Base-by-base conservation (phyloP, 345 rosid genomes). In the Lepidium aucheri region DNA sequence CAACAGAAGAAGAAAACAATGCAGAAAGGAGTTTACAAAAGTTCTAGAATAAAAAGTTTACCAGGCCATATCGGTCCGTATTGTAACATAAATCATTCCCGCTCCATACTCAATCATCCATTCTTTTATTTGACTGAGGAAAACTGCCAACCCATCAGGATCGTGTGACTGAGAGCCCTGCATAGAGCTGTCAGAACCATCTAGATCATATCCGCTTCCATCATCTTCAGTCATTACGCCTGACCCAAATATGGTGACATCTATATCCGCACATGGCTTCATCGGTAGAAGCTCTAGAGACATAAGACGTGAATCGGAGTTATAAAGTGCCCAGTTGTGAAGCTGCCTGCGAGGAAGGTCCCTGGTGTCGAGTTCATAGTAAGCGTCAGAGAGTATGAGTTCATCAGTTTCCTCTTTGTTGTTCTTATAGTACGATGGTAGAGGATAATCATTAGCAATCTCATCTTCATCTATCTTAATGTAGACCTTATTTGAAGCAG, bases 41-140 rank as follows among this genome's bases (percentile, higher is more conserved):
- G n/a, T 36, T 38, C 14, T 12, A 61, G 49, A 52, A 41, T 20
- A 59, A 39, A 30, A 36, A 76, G 35, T 59, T 42, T 90, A 92
- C 98, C 96, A 89, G 68, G 93, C 88, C 78, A 84, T 32, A 41
- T 89, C 95, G 9, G 96, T 89, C 18, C 93, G 86, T 41, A 92
- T 38, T 10, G 90, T 85, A 40, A 89, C 72, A 87, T 20, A 38
- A 7, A 11, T 63, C 87, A 74, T 76, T 9, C 83, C 76, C 12
- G 85, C 68, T 32, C 92, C 93, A 63, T 79, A 84, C 67, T 92
- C 98, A 46, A 89, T 86, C 91, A 75, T 80, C 96, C 98, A 89
- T 69, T 86, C 96, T 75, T 92, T 92, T 39, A 92, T 74, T 22
- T 85, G 81, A 70, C 89, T 84, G 68, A 92, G 74, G 64, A 56